phyloP scores from a whole-genome alignment of 2,329 filamentous ascomycete species.

The Ascochyta viciae-villosae region DNA sequence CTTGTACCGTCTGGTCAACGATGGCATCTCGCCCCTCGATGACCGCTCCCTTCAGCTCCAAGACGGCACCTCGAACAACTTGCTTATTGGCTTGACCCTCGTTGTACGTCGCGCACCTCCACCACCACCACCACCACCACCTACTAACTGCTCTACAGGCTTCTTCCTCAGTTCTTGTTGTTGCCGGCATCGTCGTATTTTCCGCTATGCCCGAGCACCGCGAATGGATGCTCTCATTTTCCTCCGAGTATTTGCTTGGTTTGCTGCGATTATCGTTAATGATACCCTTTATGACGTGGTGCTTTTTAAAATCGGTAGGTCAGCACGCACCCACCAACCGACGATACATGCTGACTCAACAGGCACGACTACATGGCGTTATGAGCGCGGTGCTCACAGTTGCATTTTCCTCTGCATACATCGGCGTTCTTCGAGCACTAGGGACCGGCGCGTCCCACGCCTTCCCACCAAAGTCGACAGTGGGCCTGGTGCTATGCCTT shows the following conservation, averaged over 20 bases:
- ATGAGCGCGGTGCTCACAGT: slow-evolving; percentile 44
- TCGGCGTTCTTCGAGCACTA: slow-evolving; percentile 41
- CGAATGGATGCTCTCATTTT: slow-evolving; percentile 43
- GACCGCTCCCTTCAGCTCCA: slow-evolving; percentile 34
- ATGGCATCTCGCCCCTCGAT: slow-evolving; percentile 31
- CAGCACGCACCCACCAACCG: not conserved
- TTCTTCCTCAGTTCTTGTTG: slow-evolving; percentile 38
- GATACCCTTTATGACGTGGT: slow-evolving; percentile 48
- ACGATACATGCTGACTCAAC: slow-evolving; percentile 17
- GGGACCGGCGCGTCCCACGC: slow-evolving; percentile 42
- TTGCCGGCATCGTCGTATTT: slow-evolving; percentile 40
- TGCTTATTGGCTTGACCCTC: slow-evolving; percentile 39
- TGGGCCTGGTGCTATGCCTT: slow-evolving; percentile 38
- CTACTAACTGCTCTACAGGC: slow-evolving; percentile 33
- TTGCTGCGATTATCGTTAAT: slow-evolving; percentile 47
- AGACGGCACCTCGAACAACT: slow-evolving; percentile 37
- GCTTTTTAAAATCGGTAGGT: slow-evolving; percentile 46
- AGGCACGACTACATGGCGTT: slow-evolving; percentile 45
- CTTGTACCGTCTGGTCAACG: slow-evolving; percentile 38
- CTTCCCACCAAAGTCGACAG: slow-evolving; percentile 45
- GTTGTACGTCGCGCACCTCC: slow-evolving; percentile 26
- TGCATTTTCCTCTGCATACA: slow-evolving; percentile 46
- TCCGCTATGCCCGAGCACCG: slow-evolving; percentile 44
- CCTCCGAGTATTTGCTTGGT: slow-evolving; percentile 42
- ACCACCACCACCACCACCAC: not conserved